These are phyloP conservation scores for Candida boleticola DNA, from an alignment of 805 yeast species.

Conservation along the genomic window DNA sequence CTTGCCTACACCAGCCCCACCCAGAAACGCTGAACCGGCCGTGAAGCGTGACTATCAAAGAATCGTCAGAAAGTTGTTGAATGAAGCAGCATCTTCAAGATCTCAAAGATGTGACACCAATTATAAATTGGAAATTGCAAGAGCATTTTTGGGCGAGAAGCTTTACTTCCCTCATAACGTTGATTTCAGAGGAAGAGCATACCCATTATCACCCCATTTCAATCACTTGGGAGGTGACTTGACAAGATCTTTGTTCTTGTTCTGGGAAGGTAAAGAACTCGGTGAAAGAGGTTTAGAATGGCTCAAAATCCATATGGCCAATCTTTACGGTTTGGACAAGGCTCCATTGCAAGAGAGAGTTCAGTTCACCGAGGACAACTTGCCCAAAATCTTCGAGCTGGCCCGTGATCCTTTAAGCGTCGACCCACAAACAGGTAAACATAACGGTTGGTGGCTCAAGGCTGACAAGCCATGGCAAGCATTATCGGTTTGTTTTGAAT, in stretches of 20 bases:
- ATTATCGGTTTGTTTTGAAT: constrained; percentile 65
- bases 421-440: constrained; percentile 26
- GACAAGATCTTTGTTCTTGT: constrained; percentile 66
- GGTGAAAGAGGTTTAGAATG: constrained; percentile 67
- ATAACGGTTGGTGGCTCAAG: constrained; percentile 57
- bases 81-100: constrained; percentile 63
- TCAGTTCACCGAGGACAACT: constrained; percentile 53
- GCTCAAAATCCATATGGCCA: constrained; percentile 75
- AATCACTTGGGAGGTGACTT: constrained; percentile 80
- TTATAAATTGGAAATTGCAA: constrained; percentile 90
- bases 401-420: constrained; percentile 56
- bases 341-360: constrained; percentile 64
- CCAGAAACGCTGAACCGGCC: constrained; percentile 67
- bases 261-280: constrained; percentile 73
- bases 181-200: constrained; percentile 83
- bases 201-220: constrained; percentile 77
- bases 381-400: constrained; percentile 53
- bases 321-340: constrained; percentile 73
- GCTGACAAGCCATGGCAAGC: constrained; percentile 89
- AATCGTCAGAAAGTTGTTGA: constrained; percentile 52
- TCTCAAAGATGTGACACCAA: constrained; percentile 93
- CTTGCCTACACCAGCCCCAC: constrained; percentile 51
- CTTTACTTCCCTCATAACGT: constrained; percentile 78
- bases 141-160: constrained; percentile 78
- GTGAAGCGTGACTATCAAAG: constrained; percentile 68